Conservation (phyloP, 345 rosid genomes). For the Boechera retrofracta region DNA sequence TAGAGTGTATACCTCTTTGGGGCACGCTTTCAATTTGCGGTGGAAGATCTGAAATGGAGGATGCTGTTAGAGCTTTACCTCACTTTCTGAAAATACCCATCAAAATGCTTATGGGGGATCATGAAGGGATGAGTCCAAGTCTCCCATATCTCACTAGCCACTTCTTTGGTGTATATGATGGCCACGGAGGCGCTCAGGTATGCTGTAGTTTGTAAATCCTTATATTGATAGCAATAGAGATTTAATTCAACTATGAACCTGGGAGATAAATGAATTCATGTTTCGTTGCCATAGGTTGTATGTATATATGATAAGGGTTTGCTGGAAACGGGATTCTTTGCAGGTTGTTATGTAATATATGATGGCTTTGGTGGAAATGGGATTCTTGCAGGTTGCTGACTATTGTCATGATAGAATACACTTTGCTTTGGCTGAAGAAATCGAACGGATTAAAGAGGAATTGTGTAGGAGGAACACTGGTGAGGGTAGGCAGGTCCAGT, state of each 20-base stretch:
- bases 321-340: conserved; percentile 44
- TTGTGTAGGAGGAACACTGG: conserved; percentile 50
- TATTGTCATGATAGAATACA: conserved; percentile 82
- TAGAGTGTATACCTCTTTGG: conserved; percentile 89
- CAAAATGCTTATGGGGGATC: conserved; percentile 73
- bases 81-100: conserved; percentile 73
- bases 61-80: conserved; percentile 69
- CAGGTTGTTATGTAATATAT: conserved; percentile 43
- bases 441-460: conserved; percentile 52
- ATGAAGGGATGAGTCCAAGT: conserved; percentile 65
- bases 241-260: conserved; percentile 12
- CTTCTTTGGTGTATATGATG: conserved; percentile 95
- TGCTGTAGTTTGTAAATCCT: conserved; percentile 11
- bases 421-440: conserved; percentile 76
- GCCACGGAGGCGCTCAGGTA: conserved; percentile 97
- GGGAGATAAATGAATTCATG: conserved; percentile 5
- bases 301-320: conserved; percentile 40
- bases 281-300: conserved; percentile 35
- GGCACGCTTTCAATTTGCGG: conserved; percentile 78
- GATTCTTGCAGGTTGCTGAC: conserved; percentile 81
- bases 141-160: conserved; percentile 77
- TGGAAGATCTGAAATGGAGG: conserved; percentile 94
- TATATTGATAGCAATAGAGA: conserved; percentile 26
- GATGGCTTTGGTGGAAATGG: conserved; percentile 48
- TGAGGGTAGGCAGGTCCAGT: conserved; percentile 61